Base-by-base conservation (phyloP, 2,329 filamentous ascomycete genomes). In the Claviceps digitariae region DNA sequence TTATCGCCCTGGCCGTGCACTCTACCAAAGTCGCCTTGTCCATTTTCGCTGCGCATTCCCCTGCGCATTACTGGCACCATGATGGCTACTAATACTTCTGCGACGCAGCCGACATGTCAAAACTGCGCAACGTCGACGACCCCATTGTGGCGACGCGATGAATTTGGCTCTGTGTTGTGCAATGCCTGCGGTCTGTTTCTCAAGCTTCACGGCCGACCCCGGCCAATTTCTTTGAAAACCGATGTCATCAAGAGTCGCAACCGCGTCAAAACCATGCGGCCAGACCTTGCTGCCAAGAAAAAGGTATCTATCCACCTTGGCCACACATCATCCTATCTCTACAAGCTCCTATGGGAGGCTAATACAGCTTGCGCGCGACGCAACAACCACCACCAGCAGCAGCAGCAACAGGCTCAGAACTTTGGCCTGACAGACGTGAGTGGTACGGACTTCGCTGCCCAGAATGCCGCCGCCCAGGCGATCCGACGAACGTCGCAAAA, bases 191-290 rank as follows among this genome's bases (percentile, higher is more conserved):
- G 93, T 56, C 79, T 98, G 54, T 98, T 97, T 71, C 79, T 97
- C 64, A 98, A 98, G 78, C 79, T 98, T 61, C 93, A 98, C 68
- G 90, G 90, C 58, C 86, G 90, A 27, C 83, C 93, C 56, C 84
- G 93, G 54, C 93, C 93, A 61, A 96, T 95, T 68, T 95, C 88
- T 62, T 79, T 98, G 63, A 98, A 98, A 78, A 97, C 93, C 49
- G 93, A 98, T 75, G 91, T 97, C 61, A 98, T 98, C 74, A 98
- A 98, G 77, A 96, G 90, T 74, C 89, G 93, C 64, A 98, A 98
- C 72, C 84, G 93, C 59, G 91, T 97, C 62, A 97, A 97, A 77
- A 93, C 90, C 29, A 80, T 82, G 69, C 79, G 81, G 52, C 81
- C 86, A 9, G 87, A 90, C 63, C 80, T 87, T 57, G 82, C 84